Percentiles rank a stretch among this genome's conserved stretches.
These are phyloP conservation scores for Zea mays DNA, from an alignment of 176 grass and related monocot species.

Conservation along the genomic window DNA sequence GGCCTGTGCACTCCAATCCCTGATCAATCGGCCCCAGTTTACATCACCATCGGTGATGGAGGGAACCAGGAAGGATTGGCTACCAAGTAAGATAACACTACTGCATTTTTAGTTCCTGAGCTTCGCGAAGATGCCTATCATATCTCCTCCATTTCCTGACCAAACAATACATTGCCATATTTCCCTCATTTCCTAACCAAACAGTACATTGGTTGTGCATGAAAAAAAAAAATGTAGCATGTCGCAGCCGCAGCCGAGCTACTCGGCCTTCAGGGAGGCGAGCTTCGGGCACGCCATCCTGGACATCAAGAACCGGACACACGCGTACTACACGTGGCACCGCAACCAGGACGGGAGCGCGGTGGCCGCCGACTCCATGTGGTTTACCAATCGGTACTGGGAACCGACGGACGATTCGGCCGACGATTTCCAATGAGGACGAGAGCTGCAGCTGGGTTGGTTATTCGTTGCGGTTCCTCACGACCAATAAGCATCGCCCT, in stretches of 20 bases:
- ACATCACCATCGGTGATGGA: conserved; percentile 84
- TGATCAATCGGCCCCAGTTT: conserved; percentile 69
- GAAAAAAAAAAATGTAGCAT: conserved; percentile 45
- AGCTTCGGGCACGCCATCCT: conserved; percentile 94
- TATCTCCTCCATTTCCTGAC: neutral
- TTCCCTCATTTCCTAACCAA: neutral
- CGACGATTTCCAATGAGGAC: conserved; percentile 18
- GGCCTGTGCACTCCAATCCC: conserved; percentile 55
- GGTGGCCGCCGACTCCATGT: conserved; percentile 67
- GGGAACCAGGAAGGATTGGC: conserved; percentile 85
- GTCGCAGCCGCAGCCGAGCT: conserved; percentile 79
- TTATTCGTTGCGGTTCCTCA: neutral
- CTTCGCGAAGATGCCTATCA: neutral
- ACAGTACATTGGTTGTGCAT: neutral
- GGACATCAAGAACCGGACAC: conserved; percentile 86
- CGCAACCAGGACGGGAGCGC: conserved; percentile 75
- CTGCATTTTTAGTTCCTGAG: neutral
- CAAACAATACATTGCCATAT: neutral
- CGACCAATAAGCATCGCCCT: neutral
- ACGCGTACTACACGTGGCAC: conserved; percentile 90
- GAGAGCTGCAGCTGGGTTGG: neutral
- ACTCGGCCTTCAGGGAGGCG: conserved; percentile 94
- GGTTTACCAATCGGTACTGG: conserved; percentile 85
- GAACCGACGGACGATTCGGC: conserved; percentile 53
- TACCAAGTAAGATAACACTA: conserved; percentile 53